A percentile compares a stretch with the other conserved stretches of the same genome.
These are phyloP conservation scores for Colletotrichum australisinense DNA, from an alignment of 2,329 filamentous ascomycete species.

Conservation along the genomic window DNA sequence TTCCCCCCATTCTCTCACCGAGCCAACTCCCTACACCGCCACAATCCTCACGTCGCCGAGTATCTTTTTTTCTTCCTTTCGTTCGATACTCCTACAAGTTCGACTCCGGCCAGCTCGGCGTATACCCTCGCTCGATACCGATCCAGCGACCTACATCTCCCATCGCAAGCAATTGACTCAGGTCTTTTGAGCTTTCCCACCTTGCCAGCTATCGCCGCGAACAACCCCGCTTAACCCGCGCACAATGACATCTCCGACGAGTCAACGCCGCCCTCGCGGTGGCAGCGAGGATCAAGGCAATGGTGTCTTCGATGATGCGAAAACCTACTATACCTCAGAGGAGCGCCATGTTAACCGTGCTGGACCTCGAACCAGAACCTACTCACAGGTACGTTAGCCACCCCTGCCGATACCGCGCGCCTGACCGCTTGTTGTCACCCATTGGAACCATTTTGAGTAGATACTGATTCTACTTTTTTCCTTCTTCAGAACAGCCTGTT, in stretches of 20 bases:
- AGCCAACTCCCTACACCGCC: conserved; percentile 10
- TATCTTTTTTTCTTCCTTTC: not conserved
- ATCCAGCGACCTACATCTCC: not conserved
- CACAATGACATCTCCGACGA: conserved; percentile 36
- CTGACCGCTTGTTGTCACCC: conserved; percentile 6
- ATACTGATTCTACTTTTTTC: not conserved
- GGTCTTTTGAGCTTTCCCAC: not conserved
- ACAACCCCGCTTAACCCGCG: conserved; percentile 2
- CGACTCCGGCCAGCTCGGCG: not conserved
- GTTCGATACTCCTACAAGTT: not conserved
- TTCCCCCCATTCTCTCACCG: conserved; percentile 31
- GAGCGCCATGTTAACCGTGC: conserved; percentile 62
- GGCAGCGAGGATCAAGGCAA: conserved; percentile 57
- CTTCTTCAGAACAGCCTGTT: conserved; percentile 61
- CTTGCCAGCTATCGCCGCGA: conserved; percentile 5
- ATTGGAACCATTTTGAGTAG: conserved; percentile 7
- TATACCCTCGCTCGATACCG: not conserved
- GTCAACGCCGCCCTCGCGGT: conserved; percentile 40
- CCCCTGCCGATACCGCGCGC: not conserved
- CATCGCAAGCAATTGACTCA: conserved; percentile 10
- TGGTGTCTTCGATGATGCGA: conserved; percentile 66
- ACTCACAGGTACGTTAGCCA: conserved; percentile 59
- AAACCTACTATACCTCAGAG: conserved; percentile 69
- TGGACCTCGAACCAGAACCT: conserved; percentile 65
- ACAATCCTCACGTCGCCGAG: conserved; percentile 5